Percentiles rank a stretch among this genome's conserved stretches.
Conservation (phyloP, 2,329 filamentous ascomycete species). For the Xylaria sp. region DNA sequence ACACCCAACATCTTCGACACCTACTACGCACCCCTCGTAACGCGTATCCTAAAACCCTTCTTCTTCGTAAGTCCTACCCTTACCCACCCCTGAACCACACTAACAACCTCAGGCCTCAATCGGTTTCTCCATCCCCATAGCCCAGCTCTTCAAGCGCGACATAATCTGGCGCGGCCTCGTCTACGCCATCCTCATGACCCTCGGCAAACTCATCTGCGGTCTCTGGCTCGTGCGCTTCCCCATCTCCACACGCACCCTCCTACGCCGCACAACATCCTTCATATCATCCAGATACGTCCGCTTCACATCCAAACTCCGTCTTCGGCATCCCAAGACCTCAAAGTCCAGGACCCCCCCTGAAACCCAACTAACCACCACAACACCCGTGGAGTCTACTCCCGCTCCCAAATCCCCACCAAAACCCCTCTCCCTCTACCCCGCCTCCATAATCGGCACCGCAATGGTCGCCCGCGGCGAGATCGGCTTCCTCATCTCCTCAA, state of each 20-base stretch:
- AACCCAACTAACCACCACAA: background rate
- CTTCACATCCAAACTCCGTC: slow-evolving; percentile 18
- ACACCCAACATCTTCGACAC: slow-evolving; percentile 31
- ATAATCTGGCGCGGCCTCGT: slow-evolving; percentile 69
- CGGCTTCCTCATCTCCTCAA: slow-evolving; percentile 66
- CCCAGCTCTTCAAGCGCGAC: slow-evolving; percentile 56
- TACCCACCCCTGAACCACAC: background rate
- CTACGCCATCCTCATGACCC: slow-evolving; percentile 65
- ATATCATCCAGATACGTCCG: slow-evolving; percentile 7
- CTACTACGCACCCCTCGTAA: slow-evolving; percentile 37
- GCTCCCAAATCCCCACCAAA: slow-evolving; percentile 31
- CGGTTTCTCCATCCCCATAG: slow-evolving; percentile 73
- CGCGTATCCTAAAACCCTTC: slow-evolving; percentile 59
- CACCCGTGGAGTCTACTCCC: background rate
- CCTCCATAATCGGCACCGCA: slow-evolving; percentile 56
- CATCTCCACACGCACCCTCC: slow-evolving; percentile 11
- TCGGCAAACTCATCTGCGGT: slow-evolving; percentile 57
- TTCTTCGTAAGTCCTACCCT: slow-evolving; percentile 56
- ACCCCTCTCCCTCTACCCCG: slow-evolving; percentile 60
- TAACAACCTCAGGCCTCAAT: slow-evolving; percentile 47
- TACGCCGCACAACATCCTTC: slow-evolving; percentile 5
- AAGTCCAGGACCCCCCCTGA: background rate
- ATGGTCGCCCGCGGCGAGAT: slow-evolving; percentile 80
- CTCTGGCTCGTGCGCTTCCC: slow-evolving; percentile 48
- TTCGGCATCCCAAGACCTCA: background rate